Base-by-base conservation (phyloP, 331 rosid genomes). In the Rhamnella rubrinervis region DNA sequence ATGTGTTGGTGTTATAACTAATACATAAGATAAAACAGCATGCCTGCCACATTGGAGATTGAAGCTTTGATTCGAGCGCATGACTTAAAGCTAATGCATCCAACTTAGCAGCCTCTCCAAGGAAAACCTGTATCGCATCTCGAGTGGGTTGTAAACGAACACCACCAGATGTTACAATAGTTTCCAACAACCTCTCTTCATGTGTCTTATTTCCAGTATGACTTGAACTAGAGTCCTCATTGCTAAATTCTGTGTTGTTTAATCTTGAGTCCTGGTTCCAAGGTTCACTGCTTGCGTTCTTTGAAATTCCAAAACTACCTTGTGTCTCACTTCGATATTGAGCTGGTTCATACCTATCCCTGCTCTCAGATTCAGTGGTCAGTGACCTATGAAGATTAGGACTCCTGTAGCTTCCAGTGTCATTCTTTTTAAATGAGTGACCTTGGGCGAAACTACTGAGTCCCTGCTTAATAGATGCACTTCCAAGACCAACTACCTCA, bases 1-100 rank as follows among this genome's bases (percentile, higher is more conserved):
- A 50, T 21, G 17, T 11, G 7, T 21, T 26, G 58, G 40, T 47
- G 46, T 25, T 38, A 44, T 41, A 41, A 55, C 53, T 46, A 61
- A 19, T 4, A 40, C 44, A 41, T 20, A n/a, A 65, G 53, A 51
- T 11, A 35, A 74, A 25, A 15, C 55, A 44, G 53, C 86, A 62
- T 93, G 82, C 99, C 99, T 95, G 99, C 99, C 99, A 95, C 77
- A 82, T 65, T 62, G 99, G 97, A 82, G 96, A 84, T 59, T 86
- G 93, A 63, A 95, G 99, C 87, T 79, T 95, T 72, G 71, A 62
- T 64, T 95, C 96, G 23, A 95, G 83, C 66, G 97, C 96, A 18
- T 60, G 84, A 41, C 96, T 80, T 82, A 95, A 81, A 28, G 89
- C 85, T 77, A 86, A 25, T 21, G 87, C 88, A 83, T 95, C 95